Evolutionary conservation across 441 rosid genomes (phyloP).

Genomic region (Croton laevigatus): DNA sequence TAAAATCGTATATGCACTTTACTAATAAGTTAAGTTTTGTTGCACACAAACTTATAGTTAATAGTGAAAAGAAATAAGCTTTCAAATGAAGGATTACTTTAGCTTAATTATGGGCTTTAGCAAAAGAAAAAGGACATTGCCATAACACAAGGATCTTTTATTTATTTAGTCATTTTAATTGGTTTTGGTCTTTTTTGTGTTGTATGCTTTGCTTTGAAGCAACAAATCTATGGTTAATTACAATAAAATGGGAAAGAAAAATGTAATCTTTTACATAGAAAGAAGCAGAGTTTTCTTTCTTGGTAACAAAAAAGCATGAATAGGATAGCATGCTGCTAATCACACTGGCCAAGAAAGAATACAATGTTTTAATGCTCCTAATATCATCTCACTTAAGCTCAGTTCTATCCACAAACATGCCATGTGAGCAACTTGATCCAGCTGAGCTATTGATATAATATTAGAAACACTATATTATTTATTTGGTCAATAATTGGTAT

Average conservation of each 20-base stretch:
- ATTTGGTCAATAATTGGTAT: too few relatives aligned
- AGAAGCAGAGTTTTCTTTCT: constrained; percentile 16
- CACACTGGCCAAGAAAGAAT: constrained; percentile 9
- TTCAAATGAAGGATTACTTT: constrained; percentile 10
- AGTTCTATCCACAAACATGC: too few relatives aligned
- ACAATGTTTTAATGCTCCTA: too few relatives aligned
- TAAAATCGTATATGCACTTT: too few relatives aligned
- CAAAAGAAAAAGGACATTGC: neutral
- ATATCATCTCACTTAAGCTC: too few relatives aligned
- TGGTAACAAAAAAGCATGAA: constrained; percentile 21
- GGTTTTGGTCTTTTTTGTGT: neutral
- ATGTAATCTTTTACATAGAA: neutral
- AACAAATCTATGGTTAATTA: neutral
- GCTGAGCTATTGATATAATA: too few relatives aligned
- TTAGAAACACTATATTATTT: too few relatives aligned
- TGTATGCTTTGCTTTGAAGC: constrained; percentile 3
- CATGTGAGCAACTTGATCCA: too few relatives aligned
- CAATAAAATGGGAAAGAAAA: neutral
- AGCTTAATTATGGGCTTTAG: constrained; percentile 2
- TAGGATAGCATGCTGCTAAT: constrained; percentile 23
- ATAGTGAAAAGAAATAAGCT: neutral
- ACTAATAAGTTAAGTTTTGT: too few relatives aligned
- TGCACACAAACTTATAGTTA: neutral
- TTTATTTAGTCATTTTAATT: neutral
- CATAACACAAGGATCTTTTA: too few relatives aligned